A percentile compares a stretch with the other conserved stretches of the same genome.
Conservation (phyloP, 768 basidiomycete genomes). For the Baorangia bicolor region DNA sequence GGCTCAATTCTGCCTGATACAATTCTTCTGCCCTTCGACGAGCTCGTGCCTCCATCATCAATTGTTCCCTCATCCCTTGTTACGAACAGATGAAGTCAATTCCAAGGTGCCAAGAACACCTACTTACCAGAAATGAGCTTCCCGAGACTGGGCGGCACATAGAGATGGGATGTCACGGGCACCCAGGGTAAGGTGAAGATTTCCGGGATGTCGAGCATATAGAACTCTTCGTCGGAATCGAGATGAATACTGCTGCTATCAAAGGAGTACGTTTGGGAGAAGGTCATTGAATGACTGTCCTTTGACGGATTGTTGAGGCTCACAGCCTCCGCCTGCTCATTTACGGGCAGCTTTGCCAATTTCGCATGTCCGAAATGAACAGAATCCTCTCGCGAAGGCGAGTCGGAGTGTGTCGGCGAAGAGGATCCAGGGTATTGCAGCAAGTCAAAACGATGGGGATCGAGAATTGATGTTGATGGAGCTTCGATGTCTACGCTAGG, state of each 20-base stretch:
- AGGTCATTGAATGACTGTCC: background rate
- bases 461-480: background rate
- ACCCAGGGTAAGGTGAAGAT: conserved; percentile 35
- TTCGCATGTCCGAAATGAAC: background rate
- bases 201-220: conserved; percentile 36
- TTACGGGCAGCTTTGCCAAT: background rate
- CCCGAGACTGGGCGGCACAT: conserved; percentile 36
- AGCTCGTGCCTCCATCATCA: conserved; percentile 30
- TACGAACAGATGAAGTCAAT: background rate
- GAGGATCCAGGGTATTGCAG: background rate
- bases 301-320: background rate
- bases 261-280: background rate
- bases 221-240: conserved; percentile 25
- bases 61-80: conserved; percentile 35
- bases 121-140: conserved; percentile 36
- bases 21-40: conserved; percentile 35
- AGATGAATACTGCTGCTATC: background rate
- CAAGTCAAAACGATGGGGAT: background rate
- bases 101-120: background rate
- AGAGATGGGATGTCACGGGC: conserved; percentile 27
- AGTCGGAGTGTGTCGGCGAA: background rate
- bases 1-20: conserved; percentile 31
- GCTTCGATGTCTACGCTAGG: background rate
- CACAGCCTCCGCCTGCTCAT: background rate
- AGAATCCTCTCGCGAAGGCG: background rate